Percentiles rank a stretch among this genome's conserved stretches.
Evolutionary conservation across 768 basidiomycete species (phyloP).

Genomic region (Tulasnella calospora): DNA sequence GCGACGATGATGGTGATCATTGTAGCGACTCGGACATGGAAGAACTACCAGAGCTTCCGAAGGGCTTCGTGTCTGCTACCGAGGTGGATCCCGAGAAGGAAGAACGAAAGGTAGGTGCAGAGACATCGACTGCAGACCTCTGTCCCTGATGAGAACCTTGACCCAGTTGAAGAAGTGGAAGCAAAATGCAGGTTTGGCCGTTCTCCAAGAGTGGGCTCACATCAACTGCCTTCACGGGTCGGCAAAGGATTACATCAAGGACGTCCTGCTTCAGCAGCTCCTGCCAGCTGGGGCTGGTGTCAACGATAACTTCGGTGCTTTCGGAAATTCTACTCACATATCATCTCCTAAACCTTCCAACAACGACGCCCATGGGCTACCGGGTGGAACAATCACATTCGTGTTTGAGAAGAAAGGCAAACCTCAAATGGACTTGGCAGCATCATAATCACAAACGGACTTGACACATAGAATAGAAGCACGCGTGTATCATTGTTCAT

Average conservation of each 20-base stretch:
- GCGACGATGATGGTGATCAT: slow-evolving; percentile 31
- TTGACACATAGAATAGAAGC: background rate
- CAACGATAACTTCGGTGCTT: slow-evolving; percentile 22
- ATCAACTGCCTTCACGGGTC: slow-evolving; percentile 59
- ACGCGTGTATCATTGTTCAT: background rate
- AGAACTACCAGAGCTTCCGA: slow-evolving; percentile 13
- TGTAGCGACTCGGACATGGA: slow-evolving; percentile 29
- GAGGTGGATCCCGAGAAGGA: slow-evolving; percentile 48
- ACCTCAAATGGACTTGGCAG: background rate
- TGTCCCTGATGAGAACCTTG: slow-evolving; percentile 20
- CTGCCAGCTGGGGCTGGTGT: slow-evolving; percentile 27
- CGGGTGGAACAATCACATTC: slow-evolving; percentile 69
- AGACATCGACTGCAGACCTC: background rate
- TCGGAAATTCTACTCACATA: slow-evolving; percentile 34
- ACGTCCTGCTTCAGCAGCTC: slow-evolving; percentile 58
- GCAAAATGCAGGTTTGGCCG: slow-evolving; percentile 62
- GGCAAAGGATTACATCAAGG: slow-evolving; percentile 52
- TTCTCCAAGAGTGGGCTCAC: slow-evolving; percentile 75
- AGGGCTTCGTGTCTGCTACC: slow-evolving; percentile 62
- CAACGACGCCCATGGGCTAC: slow-evolving; percentile 47
- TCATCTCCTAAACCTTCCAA: slow-evolving; percentile 46
- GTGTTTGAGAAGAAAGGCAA: slow-evolving; percentile 51
- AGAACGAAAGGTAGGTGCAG: slow-evolving; percentile 46
- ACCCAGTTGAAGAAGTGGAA: slow-evolving; percentile 49
- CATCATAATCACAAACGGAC: background rate